These are phyloP conservation scores for Aspergillus conjunctus DNA, from an alignment of 495 filamentous ascomycete species.

Conservation along the genomic window DNA sequence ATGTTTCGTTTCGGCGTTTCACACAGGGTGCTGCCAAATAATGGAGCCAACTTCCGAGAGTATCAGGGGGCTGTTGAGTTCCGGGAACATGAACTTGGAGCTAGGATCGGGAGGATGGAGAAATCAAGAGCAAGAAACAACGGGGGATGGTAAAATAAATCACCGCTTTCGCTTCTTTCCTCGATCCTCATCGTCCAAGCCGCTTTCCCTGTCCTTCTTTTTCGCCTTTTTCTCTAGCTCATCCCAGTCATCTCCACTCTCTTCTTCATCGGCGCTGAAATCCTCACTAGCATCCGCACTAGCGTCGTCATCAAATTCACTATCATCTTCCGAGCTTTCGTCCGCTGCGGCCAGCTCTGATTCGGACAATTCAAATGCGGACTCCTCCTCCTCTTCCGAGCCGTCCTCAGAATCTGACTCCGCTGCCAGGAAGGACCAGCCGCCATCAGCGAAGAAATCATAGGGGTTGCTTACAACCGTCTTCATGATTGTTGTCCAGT, in stretches of 20 bases:
- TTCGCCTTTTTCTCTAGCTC: conserved; percentile 89
- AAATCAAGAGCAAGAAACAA: too few relatives aligned
- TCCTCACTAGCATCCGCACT: conserved; percentile 75
- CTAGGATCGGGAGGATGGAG: too few relatives aligned
- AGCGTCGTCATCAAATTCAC: conserved; percentile 90
- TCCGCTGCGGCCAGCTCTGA: conserved; percentile 77
- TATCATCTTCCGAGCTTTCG: conserved; percentile 83
- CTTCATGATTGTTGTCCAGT: conserved; percentile 99
- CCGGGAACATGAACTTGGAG: too few relatives aligned
- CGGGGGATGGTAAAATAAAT: not conserved
- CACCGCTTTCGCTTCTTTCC: conserved; percentile 60
- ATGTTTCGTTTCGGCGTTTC: too few relatives aligned
- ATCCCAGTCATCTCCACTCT: conserved; percentile 90
- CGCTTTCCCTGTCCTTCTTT: conserved; percentile 78
- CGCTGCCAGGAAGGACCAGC: conserved; percentile 88
- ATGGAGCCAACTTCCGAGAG: too few relatives aligned
- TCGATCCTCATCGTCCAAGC: conserved; percentile 69
- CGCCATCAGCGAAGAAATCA: conserved; percentile 91
- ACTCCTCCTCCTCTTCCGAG: conserved; percentile 82
- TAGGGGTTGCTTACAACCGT: conserved; percentile 93
- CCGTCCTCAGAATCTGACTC: conserved; percentile 85
- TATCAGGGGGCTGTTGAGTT: too few relatives aligned
- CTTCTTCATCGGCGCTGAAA: conserved; percentile 69
- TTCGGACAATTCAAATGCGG: conserved; percentile 85
- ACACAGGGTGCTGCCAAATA: too few relatives aligned